Percentiles rank a stretch among this genome's conserved stretches.
Conservation (phyloP, 495 filamentous ascomycete species). For the Oidiodendron maius region DNA sequence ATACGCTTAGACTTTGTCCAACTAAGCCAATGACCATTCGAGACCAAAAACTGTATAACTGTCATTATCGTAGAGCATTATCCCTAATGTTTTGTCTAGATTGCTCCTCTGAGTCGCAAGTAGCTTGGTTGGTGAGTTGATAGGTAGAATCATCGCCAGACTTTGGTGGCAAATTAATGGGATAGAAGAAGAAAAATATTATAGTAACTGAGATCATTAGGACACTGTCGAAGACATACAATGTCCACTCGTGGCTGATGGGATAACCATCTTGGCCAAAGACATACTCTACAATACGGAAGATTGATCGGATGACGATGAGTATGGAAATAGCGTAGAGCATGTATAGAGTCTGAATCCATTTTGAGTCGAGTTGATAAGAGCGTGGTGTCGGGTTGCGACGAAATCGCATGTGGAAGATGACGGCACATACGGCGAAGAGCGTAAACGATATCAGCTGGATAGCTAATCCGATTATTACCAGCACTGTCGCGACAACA, state of each 20-base stretch:
- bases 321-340: slow-evolving; percentile 48
- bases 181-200: slow-evolving; percentile 39
- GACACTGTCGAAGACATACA: slow-evolving; percentile 59
- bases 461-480: slow-evolving; percentile 39
- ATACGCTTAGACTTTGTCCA: neutral
- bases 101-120: neutral
- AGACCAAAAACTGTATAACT: neutral
- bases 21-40: neutral
- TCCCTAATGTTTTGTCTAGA: neutral
- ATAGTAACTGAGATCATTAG: slow-evolving; percentile 51
- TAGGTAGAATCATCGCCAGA: neutral
- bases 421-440: slow-evolving; percentile 39
- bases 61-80: neutral
- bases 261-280: slow-evolving; percentile 47
- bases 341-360: slow-evolving; percentile 44
- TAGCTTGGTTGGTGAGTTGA: neutral
- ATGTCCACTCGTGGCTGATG: slow-evolving; percentile 48
- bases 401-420: slow-evolving; percentile 2
- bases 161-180: slow-evolving; percentile 18
- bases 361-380: slow-evolving; percentile 23
- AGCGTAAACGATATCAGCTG: slow-evolving; percentile 49
- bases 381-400: slow-evolving; percentile 12
- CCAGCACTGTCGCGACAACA: slow-evolving; percentile 35
- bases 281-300: slow-evolving; percentile 58
- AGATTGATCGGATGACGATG: slow-evolving; percentile 56